Evolutionary conservation across 345 rosid genomes (phyloP), one percentile per base, ranked within the genome.

Genomic region (Lagerstroemia speciosa): DNA sequence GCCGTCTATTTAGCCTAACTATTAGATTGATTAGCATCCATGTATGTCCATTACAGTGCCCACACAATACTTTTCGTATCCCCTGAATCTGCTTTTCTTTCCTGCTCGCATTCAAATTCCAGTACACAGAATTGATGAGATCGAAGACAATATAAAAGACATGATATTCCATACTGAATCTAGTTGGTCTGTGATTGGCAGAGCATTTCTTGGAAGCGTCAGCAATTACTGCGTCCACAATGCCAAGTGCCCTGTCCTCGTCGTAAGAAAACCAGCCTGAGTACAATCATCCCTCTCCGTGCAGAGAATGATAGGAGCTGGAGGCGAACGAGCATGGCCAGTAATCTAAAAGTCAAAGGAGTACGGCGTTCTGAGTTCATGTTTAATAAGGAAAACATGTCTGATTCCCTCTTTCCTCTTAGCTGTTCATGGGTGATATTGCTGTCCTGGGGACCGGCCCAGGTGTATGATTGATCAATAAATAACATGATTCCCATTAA

Each of bases 171-270:
- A 8, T 53, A n/a, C 60, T 53, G 60, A 53, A 8, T n/a, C 60
- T 6, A n/a, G 60, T 24, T 7, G 29, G 29, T 9, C 2, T 53
- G 60, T 53, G n/a, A 11, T 53, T 29, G 7, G 37, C 69, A 67
- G 69, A 36, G 69, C 69, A 1, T 48, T 67, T 45, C 69, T 67
- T 2, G 69, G 69, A 45, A 67, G 69, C 27, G 69, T 67, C 27
- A 67, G 69, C 69, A 67, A 67, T 22, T 67, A 48, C 17, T 67
- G 69, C 55, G 69, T 67, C 29, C 69, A 67, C 26, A 46, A 67
- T 46, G 58, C 69, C 31, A 67, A 67, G 69, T 50, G 61, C 69
- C 69, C 69, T 20, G 69, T 67, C 40, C 69, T 67, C 3, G 69
- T 67, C 58, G 69, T 67, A 40, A 67, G 55, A 55, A 67, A 67